Evolutionary conservation across 208 protist species (phyloP).

Genomic region (Trypanosoma rangeli): DNA sequence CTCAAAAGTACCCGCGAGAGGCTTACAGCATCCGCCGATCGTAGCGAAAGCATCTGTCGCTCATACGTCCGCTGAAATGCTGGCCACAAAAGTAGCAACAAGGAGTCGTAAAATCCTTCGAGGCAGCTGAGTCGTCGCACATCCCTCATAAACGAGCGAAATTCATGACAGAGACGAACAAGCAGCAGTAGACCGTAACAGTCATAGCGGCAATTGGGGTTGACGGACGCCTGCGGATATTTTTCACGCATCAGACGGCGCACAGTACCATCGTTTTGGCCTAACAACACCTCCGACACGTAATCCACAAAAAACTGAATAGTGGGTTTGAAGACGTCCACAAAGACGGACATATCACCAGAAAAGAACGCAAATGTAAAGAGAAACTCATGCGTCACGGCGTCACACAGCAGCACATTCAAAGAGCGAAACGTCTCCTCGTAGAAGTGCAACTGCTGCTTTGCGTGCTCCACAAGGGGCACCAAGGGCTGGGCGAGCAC

Average conservation of each 20-base stretch:
- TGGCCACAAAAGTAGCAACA: conserved; percentile 78
- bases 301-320: conserved; percentile 86
- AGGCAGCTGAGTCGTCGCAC: conserved; percentile 66
- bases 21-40: conserved; percentile 28
- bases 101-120: conserved; percentile 79
- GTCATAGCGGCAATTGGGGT: conserved; percentile 54
- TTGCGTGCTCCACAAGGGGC: conserved; percentile 64
- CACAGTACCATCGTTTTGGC: conserved; percentile 34
- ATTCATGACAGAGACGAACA: conserved; percentile 80
- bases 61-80: conserved; percentile 73
- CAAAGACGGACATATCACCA: conserved; percentile 78
- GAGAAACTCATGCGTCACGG: conserved; percentile 87
- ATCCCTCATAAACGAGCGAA: conserved; percentile 71
- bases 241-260: conserved; percentile 40
- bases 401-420: conserved; percentile 67
- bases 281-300: conserved; percentile 69
- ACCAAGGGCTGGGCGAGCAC: conserved; percentile 68
- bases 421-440: conserved; percentile 86
- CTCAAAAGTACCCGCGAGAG: conserved; percentile 11
- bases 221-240: conserved; percentile 46
- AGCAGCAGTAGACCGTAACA: conserved; percentile 76
- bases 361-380: conserved; percentile 86
- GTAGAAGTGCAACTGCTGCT: conserved; percentile 55
- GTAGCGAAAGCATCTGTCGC: conserved; percentile 59
- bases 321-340: conserved; percentile 70